These are phyloP conservation scores for Penicillium ucsense DNA, from an alignment of 495 filamentous ascomycete species.

Conservation along the genomic window DNA sequence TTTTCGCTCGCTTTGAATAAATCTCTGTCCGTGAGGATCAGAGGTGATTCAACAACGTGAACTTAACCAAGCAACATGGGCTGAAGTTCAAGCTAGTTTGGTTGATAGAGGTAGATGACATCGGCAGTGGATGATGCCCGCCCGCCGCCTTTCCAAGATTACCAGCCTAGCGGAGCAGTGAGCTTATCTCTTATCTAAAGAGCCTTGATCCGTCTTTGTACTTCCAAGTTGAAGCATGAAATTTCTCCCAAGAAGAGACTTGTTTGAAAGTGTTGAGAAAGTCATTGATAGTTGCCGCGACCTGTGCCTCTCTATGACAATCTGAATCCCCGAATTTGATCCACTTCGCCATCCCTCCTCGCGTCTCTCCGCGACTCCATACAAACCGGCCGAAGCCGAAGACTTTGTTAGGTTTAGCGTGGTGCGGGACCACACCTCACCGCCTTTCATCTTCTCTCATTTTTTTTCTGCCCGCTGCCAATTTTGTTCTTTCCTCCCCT, in stretches of 20 bases:
- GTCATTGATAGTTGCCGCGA: not conserved
- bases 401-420: conserved; percentile 1
- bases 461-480: conserved; percentile 4
- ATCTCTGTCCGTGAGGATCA: no score
- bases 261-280: not conserved
- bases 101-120: no score
- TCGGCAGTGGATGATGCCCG: no score
- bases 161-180: not conserved
- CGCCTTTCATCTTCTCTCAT: not conserved
- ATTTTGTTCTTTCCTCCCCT: conserved; percentile 1
- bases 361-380: not conserved
- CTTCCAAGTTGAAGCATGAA: not conserved
- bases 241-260: not conserved
- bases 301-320: no score
- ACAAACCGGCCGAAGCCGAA: not conserved
- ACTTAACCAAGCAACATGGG: no score
- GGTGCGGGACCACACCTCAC: not conserved
- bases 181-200: conserved; percentile 1
- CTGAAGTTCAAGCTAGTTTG: no score
- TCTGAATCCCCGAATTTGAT: no score
- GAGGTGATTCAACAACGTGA: no score
- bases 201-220: not conserved
- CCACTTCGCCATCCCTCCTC: no score
- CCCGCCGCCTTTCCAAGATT: no score
- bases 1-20: no score